Base-by-base conservation (phyloP, 1,284 basidiomycete genomes). In the Ustilago shanxiensis region DNA sequence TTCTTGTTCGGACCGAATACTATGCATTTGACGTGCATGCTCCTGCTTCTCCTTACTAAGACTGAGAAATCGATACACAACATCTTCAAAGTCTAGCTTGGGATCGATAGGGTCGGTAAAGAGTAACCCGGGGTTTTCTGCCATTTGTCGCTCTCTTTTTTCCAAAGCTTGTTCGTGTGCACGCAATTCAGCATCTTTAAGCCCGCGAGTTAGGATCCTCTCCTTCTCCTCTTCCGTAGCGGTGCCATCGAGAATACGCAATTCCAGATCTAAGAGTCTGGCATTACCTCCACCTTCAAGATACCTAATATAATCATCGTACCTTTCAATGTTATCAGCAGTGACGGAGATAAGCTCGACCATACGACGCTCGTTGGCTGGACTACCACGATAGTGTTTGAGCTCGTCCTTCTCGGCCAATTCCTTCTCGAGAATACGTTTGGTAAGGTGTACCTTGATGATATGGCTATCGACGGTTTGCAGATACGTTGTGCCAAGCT, bases 401-500 rank as follows among this genome's bases (percentile, higher is more conserved):
- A 77, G 60, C 33, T 45, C 8, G n/a, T 29, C 26, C 13, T 52
- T 31, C 14, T 52, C 18, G 3, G 66, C 72, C 3, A 72, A 45
- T 1, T 76, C 57, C n/a, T 41, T 47, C 51, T 76, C 69, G 45
- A 72, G 41, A 20, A 72, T 66, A 45, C 77, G 61, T 22, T 77
- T 64, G 0, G 85, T 84, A 14, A 86, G 69, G 50, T 54, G 87
- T 56, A 81, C 87, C 85, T 62, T 78, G 71, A 95, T 87, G 79
- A 93, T 89, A 75, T 90, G 91, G 73, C 91, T 92, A 79, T 95
- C 94, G 22, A 94, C 80, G 72, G 93, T 91, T 77, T 95, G 93
- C 1, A 95, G 88, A 80, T 97, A 97, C 0, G 94, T 95, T 53
- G 91, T 88, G 3, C 92, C 93, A 57, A 91, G 90, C 61, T 68